Base-by-base conservation (phyloP, 208 protist species). In the Acanthamoeba sp. region DNA sequence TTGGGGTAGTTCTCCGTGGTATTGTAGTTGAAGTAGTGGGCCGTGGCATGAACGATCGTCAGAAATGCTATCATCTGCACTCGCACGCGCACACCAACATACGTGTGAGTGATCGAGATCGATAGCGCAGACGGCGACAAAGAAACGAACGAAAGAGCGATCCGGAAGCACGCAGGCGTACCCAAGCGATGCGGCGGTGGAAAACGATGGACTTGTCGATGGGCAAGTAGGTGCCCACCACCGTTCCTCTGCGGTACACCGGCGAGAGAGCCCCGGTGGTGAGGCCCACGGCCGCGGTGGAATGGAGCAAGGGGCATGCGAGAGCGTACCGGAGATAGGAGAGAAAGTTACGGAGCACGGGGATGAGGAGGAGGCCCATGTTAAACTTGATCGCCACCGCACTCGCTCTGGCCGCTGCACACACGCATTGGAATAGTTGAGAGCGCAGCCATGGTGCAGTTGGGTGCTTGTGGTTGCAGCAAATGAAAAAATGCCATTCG, bases 161-260 rank as follows among this genome's bases (percentile, higher is more conserved):
- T 7, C 32, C 9, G 64, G n/a, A 40, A 4, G 34, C 14, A 29
- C 32, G 38, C 29, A 91, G 22, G 48, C 96, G 97, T 18, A 90
- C 78, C 93, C 94, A 98, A 10, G 95, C 97, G 38, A 95, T 50
- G n/a, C 66, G 71, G 55, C 88, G 94, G 91, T 98, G 97, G 76
- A 97, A 97, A 16, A 76, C 42, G 45, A 98, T 95, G 85, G 96
- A 96, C 34, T 97, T 96, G 69, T 98, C 97, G 6, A 98, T 84
- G 66, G 96, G 96, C 36, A 97, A 6, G 71, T 95, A 96, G 22
- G 62, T 82, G 80, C 91, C 91, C 18, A 97, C 36, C 42, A 95
- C 94, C 5, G 96, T 96, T 14, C 91, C 95, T 59, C 95, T 91
- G 0, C n/a, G n/a, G n/a, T 7, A 50, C 45, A 9, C 18, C 18